Conservation (phyloP, 495 filamentous ascomycete species). For the Ascodesmis nigricans region DNA sequence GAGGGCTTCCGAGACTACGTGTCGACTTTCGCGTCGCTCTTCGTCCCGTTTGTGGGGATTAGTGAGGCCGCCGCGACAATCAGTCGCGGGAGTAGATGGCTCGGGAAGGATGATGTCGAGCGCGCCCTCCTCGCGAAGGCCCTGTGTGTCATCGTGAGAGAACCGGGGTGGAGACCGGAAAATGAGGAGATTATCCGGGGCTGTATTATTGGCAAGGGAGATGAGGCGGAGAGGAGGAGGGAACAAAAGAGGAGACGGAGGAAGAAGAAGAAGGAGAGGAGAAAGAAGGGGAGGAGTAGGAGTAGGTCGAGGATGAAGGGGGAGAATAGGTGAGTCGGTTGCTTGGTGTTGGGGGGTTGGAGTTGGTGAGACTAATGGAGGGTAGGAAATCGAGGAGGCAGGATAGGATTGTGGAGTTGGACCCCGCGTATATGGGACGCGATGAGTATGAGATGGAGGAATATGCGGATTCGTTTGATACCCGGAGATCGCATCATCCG, state of each 20-base stretch:
- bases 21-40: conserved; percentile 15
- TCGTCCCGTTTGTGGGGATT: conserved; percentile 23
- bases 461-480: no score
- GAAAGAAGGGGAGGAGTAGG: background rate
- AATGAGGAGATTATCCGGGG: conserved; percentile 20
- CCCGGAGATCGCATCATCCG: no score
- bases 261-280: conserved; percentile 2
- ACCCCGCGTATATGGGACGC: no score
- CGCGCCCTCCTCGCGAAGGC: conserved; percentile 19
- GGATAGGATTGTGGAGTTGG: no score
- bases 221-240: conserved; percentile 1
- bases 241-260: background rate
- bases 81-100: conserved; percentile 14
- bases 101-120: conserved; percentile 18
- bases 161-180: conserved; percentile 21
- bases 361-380: no score
- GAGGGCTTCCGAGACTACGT: conserved; percentile 17
- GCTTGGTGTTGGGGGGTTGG: no score
- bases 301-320: background rate
- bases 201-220: conserved; percentile 11
- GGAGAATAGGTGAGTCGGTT: no score
- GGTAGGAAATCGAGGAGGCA: no score
- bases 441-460: no score
- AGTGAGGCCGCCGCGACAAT: conserved; percentile 21
- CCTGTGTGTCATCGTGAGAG: conserved; percentile 23